phyloP scores from a whole-genome alignment of 371 early-diverging fungal species.

The Mortierella polycephala region DNA sequence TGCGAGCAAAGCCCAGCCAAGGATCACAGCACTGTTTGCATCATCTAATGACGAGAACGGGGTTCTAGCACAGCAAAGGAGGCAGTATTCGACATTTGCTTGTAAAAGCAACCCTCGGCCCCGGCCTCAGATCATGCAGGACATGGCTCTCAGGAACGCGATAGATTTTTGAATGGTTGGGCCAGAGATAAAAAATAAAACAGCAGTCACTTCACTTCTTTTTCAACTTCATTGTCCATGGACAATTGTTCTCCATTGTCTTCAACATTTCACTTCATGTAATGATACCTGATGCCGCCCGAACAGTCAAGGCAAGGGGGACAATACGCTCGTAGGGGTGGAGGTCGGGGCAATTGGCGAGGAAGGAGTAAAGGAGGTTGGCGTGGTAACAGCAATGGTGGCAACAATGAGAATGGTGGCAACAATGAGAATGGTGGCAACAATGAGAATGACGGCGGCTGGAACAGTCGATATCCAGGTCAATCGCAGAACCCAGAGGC shows the following conservation, averaged over 20 bases:
- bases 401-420: constrained; percentile 9
- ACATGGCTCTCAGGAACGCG: constrained; percentile 47
- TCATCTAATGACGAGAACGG: constrained; percentile 2
- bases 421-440: background rate
- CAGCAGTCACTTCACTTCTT: background rate
- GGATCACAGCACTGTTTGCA: constrained; percentile 36
- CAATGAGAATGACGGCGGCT: constrained; percentile 18
- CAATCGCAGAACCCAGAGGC: constrained; percentile 27
- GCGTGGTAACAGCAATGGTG: constrained; percentile 2
- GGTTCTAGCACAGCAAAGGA: constrained; percentile 22
- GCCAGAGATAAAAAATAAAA: constrained; percentile 6
- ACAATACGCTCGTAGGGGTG: constrained; percentile 27
- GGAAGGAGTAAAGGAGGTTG: constrained; percentile 26
- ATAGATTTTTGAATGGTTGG: constrained; percentile 26
- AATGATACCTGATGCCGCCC: constrained; percentile 36
- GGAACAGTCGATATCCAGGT: constrained; percentile 46
- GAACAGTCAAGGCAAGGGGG: constrained; percentile 45
- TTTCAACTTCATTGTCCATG: background rate
- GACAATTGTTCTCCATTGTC: background rate
- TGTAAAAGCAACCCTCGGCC: constrained; percentile 39
- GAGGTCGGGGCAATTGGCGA: constrained; percentile 22
- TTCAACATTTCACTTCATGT: constrained; percentile 4
- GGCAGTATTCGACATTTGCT: constrained; percentile 41
- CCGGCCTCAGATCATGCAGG: constrained; percentile 44
- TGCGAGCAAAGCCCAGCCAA: constrained; percentile 27